Conservation (phyloP, 192 early-diverging fungal species). For the Coemansia sp. region DNA sequence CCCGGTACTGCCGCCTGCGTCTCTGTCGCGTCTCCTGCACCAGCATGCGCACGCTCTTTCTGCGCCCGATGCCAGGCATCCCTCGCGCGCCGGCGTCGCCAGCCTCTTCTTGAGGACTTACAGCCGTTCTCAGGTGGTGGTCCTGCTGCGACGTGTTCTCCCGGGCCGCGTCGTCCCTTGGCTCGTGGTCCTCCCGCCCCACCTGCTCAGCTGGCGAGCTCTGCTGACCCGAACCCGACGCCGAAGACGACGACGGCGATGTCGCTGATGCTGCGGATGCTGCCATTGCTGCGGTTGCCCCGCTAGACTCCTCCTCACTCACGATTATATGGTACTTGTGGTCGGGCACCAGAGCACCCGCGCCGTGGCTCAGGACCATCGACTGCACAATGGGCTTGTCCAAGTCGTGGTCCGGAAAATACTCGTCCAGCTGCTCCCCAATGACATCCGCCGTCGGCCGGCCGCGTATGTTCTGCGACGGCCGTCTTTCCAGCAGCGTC, state of each 20-base stretch:
- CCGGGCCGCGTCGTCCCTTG: neutral
- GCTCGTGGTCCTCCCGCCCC: neutral
- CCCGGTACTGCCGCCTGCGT: slow-evolving; percentile 2
- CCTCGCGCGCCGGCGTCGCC: too few relatives aligned
- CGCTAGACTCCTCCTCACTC: slow-evolving; percentile 20
- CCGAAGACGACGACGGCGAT: too few relatives aligned
- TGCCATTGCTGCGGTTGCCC: neutral
- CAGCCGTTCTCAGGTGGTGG: too few relatives aligned
- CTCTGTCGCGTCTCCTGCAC: slow-evolving; percentile 46
- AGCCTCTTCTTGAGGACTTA: too few relatives aligned
- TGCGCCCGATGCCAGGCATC: slow-evolving; percentile 19
- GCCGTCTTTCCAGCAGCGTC: slow-evolving; percentile 34
- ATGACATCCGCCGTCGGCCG: slow-evolving; percentile 67
- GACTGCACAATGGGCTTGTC: slow-evolving; percentile 67
- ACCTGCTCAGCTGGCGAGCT: neutral
- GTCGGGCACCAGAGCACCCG: slow-evolving; percentile 20
- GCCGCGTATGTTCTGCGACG: slow-evolving; percentile 28
- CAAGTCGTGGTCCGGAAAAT: slow-evolving; percentile 72
- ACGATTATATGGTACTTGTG: slow-evolving; percentile 45
- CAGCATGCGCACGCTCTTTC: slow-evolving; percentile 55
- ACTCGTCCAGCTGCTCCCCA: slow-evolving; percentile 65
- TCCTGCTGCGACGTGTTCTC: too few relatives aligned
- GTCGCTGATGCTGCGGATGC: slow-evolving; percentile 15
- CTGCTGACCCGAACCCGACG: too few relatives aligned
- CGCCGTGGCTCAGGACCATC: slow-evolving; percentile 19